Percentiles rank a stretch among this genome's conserved stretches.
These are phyloP conservation scores for Thraustotheca clavata DNA, from an alignment of 352 stramenopile genomes.

Conservation along the genomic window DNA sequence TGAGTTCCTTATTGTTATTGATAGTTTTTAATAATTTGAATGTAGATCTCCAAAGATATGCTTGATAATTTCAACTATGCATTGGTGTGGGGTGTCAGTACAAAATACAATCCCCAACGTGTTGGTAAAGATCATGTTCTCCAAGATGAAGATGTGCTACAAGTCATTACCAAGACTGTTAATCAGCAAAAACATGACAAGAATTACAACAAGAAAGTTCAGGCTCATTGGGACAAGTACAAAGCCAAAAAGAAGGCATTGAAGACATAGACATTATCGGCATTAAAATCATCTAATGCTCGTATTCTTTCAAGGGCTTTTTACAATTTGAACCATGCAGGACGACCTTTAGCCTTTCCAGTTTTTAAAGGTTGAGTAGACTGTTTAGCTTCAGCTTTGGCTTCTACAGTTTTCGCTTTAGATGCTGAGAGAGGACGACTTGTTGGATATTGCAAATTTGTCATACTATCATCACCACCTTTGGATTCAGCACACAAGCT, in stretches of 20 bases:
- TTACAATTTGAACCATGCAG: constrained; percentile 16
- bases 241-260: constrained; percentile 93
- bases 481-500: constrained; percentile 10
- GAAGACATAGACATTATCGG: constrained; percentile 50
- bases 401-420: background rate
- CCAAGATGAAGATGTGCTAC: constrained; percentile 97
- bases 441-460: background rate
- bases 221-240: constrained; percentile 95
- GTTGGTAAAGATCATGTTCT: constrained; percentile 93
- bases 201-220: constrained; percentile 94
- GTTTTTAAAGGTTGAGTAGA: background rate
- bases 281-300: background rate
- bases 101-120: constrained; percentile 97
- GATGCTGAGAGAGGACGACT: background rate
- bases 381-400: background rate
- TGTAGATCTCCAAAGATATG: constrained; percentile 86
- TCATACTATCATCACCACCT: background rate
- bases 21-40: background rate
- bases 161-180: constrained; percentile 98
- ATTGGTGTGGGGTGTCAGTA: constrained; percentile 96
- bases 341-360: background rate
- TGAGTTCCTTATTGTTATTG: constrained; percentile 27
- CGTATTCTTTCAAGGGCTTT: background rate
- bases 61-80: constrained; percentile 97
- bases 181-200: constrained; percentile 98